A percentile compares a stretch with the other conserved stretches of the same genome.
Conservation (phyloP, 1,284 basidiomycete species). For the Puccinia coronata region DNA sequence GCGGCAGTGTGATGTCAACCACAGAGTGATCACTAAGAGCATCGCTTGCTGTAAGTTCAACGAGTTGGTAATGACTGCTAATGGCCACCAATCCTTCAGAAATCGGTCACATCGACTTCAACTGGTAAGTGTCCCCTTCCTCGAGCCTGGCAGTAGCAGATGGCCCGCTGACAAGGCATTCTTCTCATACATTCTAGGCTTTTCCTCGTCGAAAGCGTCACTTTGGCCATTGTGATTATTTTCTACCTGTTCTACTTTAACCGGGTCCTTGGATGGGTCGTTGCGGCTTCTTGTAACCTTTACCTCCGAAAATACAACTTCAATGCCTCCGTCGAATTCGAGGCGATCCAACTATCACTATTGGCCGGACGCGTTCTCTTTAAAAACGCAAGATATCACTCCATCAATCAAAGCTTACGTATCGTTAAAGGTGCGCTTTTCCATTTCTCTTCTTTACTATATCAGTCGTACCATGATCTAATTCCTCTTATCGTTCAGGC, state of each 20-base stretch:
- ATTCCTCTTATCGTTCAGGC: slow-evolving; percentile 58
- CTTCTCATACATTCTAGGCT: slow-evolving; percentile 46
- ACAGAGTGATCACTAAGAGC: no score
- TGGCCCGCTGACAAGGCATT: not conserved
- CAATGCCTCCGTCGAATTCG: slow-evolving; percentile 75
- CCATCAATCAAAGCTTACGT: slow-evolving; percentile 80
- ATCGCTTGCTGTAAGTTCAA: no score
- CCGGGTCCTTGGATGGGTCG: slow-evolving; percentile 70
- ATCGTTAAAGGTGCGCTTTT: slow-evolving; percentile 64
- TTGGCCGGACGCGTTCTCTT: slow-evolving; percentile 79
- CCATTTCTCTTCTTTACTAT: not conserved
- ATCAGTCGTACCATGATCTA: not conserved
- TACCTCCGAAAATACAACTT: slow-evolving; percentile 68
- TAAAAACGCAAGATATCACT: slow-evolving; percentile 81
- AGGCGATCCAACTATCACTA: slow-evolving; percentile 86
- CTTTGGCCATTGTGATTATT: slow-evolving; percentile 69
- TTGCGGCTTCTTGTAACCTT: slow-evolving; percentile 67
- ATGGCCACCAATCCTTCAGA: slow-evolving; percentile 6
- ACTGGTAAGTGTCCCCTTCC: not conserved
- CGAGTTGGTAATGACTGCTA: not conserved
- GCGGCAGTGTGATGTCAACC: no score
- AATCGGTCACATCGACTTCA: slow-evolving; percentile 5
- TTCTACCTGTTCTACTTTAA: slow-evolving; percentile 89
- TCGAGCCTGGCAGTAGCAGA: not conserved
- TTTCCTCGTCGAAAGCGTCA: slow-evolving; percentile 71